Conservation (phyloP, 1,284 basidiomycete species). For the Cutaneotrichosporon cyanovorans region DNA sequence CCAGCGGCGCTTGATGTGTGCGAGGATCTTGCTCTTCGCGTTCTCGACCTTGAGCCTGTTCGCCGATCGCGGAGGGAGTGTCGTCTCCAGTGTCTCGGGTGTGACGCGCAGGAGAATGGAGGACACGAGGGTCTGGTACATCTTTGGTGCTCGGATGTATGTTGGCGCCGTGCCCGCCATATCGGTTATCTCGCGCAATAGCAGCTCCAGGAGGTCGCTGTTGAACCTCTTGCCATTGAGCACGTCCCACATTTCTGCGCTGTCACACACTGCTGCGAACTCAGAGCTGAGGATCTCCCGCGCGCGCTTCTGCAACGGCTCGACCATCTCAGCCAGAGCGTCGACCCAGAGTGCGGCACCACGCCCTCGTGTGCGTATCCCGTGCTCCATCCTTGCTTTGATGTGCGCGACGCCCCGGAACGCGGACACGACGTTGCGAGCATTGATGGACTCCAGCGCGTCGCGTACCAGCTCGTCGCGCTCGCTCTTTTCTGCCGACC, state of each 20-base stretch:
- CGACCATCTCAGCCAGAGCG: constrained; percentile 57
- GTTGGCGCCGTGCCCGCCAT: constrained; percentile 51
- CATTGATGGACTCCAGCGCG: constrained; percentile 59
- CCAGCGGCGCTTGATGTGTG: constrained; percentile 57
- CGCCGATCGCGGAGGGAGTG: constrained; percentile 59
- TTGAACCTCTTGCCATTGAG: constrained; percentile 63
- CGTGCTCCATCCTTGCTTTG: constrained; percentile 28
- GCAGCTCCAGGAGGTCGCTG: constrained; percentile 60
- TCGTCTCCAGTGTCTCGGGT: constrained; percentile 54
- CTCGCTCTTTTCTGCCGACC: constrained; percentile 57
- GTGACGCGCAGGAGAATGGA: constrained; percentile 64
- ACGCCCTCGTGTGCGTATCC: constrained; percentile 24
- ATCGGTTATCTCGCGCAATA: constrained; percentile 57
- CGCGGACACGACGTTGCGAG: constrained; percentile 58
- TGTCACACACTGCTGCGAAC: constrained; percentile 57
- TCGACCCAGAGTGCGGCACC: constrained; percentile 62
- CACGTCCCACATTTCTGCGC: constrained; percentile 62
- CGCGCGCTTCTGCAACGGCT: constrained; percentile 54
- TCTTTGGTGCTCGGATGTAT: constrained; percentile 54
- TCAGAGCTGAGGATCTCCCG: constrained; percentile 58
- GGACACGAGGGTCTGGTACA: constrained; percentile 70
- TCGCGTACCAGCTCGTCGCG: constrained; percentile 63
- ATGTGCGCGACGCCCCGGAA: constrained; percentile 32
- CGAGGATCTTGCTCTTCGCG: constrained; percentile 56
- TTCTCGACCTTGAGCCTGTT: constrained; percentile 63